Evolutionary conservation across 2,329 filamentous ascomycete genomes (phyloP).

Genomic region (Cladorrhinum sp.): DNA sequence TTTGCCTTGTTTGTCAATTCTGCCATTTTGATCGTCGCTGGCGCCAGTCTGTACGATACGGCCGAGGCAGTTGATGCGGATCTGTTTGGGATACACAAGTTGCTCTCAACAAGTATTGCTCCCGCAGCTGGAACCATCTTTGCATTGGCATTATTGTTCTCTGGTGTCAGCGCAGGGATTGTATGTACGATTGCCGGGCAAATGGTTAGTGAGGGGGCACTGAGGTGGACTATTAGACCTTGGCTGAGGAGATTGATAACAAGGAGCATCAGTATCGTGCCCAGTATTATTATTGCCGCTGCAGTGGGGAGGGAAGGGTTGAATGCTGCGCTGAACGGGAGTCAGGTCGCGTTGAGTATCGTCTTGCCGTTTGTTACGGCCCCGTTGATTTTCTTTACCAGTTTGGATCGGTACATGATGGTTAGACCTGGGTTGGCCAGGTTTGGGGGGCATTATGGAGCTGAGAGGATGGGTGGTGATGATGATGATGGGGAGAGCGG

Average conservation of each 20-base stretch:
- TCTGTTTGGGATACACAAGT: conserved; percentile 76
- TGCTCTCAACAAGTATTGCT: conserved; percentile 67
- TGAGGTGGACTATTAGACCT: conserved; percentile 29
- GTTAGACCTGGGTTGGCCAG: conserved; percentile 20
- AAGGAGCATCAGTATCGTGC: conserved; percentile 31
- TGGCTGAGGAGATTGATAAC: conserved; percentile 32
- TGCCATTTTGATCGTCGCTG: conserved; percentile 77
- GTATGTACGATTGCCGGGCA: conserved; percentile 75
- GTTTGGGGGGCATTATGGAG: conserved; percentile 2
- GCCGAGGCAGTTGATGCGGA: conserved; percentile 64
- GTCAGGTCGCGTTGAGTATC: conserved; percentile 29
- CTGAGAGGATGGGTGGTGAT: conserved; percentile 22
- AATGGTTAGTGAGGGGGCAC: conserved; percentile 39
- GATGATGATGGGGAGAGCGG: no score
- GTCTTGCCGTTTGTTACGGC: conserved; percentile 32
- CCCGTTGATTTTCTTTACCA: conserved; percentile 32
- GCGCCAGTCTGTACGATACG: conserved; percentile 67
- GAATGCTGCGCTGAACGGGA: conserved; percentile 23
- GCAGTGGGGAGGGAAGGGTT: conserved; percentile 32
- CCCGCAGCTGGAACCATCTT: conserved; percentile 74
- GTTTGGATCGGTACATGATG: conserved; percentile 29
- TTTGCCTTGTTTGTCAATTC: conserved; percentile 85
- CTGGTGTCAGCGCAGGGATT: conserved; percentile 65
- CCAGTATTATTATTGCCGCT: conserved; percentile 31
- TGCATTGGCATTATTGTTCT: conserved; percentile 64